phyloP scores from a whole-genome alignment of 1,284 basidiomycete genomes.

The Porphyrellus sp. region DNA sequence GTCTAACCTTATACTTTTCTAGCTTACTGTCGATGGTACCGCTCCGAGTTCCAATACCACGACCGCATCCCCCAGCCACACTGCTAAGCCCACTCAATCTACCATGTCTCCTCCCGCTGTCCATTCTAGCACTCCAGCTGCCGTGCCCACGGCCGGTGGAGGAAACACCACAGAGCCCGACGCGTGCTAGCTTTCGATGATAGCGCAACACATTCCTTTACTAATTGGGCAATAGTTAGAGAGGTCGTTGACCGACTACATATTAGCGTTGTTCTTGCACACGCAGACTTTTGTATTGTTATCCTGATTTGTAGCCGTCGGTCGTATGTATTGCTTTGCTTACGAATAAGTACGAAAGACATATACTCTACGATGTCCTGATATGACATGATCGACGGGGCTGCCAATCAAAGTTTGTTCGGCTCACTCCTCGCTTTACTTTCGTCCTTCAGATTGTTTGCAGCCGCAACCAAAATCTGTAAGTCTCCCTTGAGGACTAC shows the following conservation, averaged over 20 bases:
- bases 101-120: neutral
- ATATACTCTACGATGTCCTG: neutral
- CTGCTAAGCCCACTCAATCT: slow-evolving; percentile 4
- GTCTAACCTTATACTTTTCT: slow-evolving; percentile 6
- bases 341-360: neutral
- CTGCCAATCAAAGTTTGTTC: neutral
- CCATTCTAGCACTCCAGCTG: neutral
- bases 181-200: slow-evolving; percentile 6
- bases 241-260: slow-evolving; percentile 13
- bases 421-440: slow-evolving; percentile 1
- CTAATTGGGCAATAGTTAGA: neutral
- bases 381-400: slow-evolving; percentile 15
- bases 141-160: slow-evolving; percentile 1
- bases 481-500: neutral
- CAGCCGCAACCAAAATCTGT: neutral
- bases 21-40: slow-evolving; percentile 50
- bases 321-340: neutral
- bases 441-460: neutral
- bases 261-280: neutral
- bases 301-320: slow-evolving; percentile 8
- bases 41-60: slow-evolving; percentile 22
- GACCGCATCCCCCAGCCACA: slow-evolving; percentile 13
- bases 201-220: neutral
- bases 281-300: slow-evolving; percentile 11
- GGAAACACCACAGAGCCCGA: slow-evolving; percentile 5